Base-by-base conservation (phyloP, 371 early-diverging fungal genomes). In the Sporodiniella umbellata region DNA sequence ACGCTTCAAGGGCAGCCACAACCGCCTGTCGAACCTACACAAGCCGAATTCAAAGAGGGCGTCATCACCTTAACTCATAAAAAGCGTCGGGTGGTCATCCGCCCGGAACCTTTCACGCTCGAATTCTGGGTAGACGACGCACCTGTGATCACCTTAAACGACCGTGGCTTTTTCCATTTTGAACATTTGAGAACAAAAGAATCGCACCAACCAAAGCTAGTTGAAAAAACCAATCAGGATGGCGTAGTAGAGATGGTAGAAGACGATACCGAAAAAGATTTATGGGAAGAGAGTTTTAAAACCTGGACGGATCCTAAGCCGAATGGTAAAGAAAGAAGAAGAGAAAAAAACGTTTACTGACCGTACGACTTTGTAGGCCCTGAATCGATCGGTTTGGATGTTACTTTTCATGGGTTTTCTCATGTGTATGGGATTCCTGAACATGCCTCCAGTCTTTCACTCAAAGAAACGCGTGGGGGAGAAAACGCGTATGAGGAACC, bases 371-470 rank as follows among this genome's bases (percentile, higher is more conserved):
- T 17, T 23, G 22, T 43, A 35, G 35, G 53, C 1, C 95, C 97
- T 18, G 84, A 86, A 58, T 94, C 96, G 0, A 81, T 97, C 62
- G 96, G 89, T 8, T 51, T 97, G 55, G 99, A 98, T 71, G 71
- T 97, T 39, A 72, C 85, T n/a, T 98, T 98, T 64, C 85, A 86
- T 45, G 91, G 90, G 11, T 84, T 84, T 53, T 60, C 64, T 28
- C 85, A 97, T 65, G 90, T 95, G 8, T 99, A 96, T 64, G 99
- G 99, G 38, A 86, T 99, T 53, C 96, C 99, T 1, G 92, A 96
- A 70, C 99, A 99, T 62, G 89, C 96, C 2, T 64, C 94, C 18
- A 72, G 83, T 23, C 81, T 93, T 53, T 81, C 89, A 3, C 79
- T 98, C 26, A 92, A 90, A 60, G 75, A 88, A 17, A 97, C 97